These are phyloP conservation scores for Rhizopus microsporus DNA, from an alignment of 371 early-diverging fungal genomes.

Conservation along the genomic window DNA sequence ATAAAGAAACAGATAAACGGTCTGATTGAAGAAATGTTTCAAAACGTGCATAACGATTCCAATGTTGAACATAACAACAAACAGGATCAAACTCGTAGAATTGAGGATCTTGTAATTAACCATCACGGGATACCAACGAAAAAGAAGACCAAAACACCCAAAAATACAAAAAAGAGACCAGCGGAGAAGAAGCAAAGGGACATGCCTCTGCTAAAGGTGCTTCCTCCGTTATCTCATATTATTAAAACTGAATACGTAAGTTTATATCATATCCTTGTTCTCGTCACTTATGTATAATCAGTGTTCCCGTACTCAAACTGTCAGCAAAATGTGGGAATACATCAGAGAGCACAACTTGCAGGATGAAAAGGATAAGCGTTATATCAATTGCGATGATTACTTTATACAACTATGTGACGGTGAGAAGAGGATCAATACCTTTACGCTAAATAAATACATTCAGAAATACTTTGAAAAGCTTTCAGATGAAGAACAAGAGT, in stretches of 20 bases:
- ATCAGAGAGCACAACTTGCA: constrained; percentile 47
- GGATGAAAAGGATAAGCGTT: constrained; percentile 37
- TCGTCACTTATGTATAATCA: background rate
- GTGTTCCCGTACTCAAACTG: constrained; percentile 46
- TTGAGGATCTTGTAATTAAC: background rate
- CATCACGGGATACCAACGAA: background rate
- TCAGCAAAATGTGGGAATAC: constrained; percentile 52
- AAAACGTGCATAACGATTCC: constrained; percentile 3
- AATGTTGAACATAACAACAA: background rate
- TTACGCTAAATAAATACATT: constrained; percentile 19
- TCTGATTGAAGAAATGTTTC: constrained; percentile 31
- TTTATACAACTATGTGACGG: constrained; percentile 34
- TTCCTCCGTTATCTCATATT: constrained; percentile 30
- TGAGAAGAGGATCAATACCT: constrained; percentile 10
- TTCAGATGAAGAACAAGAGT: constrained; percentile 21
- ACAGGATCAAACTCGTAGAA: background rate
- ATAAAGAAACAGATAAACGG: constrained; percentile 47
- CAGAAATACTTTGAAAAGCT: constrained; percentile 15
- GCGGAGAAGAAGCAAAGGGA: constrained; percentile 10
- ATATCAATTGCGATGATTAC: constrained; percentile 39
- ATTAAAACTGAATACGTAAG: constrained; percentile 18
- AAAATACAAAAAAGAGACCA: constrained; percentile 9
- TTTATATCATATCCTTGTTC: background rate
- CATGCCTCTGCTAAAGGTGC: constrained; percentile 20
- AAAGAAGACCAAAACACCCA: constrained; percentile 6